Evolutionary conservation across 176 grass and related monocot species (phyloP).

Genomic region (Oryza nivara): DNA sequence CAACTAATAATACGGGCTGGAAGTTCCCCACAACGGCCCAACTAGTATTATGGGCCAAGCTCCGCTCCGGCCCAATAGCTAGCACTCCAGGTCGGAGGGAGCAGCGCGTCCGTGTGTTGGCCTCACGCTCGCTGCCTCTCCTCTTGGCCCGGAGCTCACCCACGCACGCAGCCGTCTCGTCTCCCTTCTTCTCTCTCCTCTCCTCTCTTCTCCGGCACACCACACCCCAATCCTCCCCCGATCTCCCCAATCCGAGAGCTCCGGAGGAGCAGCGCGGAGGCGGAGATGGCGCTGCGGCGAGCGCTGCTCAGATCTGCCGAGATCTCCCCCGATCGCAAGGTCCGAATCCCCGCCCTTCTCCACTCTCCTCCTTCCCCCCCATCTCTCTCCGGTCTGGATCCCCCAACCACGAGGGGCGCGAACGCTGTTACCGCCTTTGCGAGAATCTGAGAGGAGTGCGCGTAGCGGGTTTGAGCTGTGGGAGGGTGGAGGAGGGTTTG

Average conservation of each 20-base stretch:
- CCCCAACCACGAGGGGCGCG: background rate
- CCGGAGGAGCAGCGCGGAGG: slow-evolving; percentile 20
- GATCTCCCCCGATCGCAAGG: slow-evolving; percentile 58
- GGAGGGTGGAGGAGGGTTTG: background rate
- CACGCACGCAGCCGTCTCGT: slow-evolving; percentile 43
- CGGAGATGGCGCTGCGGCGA: slow-evolving; percentile 63
- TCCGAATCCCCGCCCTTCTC: background rate
- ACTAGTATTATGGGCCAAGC: too few species aligned
- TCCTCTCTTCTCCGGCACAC: background rate
- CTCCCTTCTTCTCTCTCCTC: background rate
- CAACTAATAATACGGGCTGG: too few species aligned
- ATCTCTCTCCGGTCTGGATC: slow-evolving; percentile 18
- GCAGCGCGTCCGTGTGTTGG: slow-evolving; percentile 12
- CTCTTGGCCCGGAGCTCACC: slow-evolving; percentile 42
- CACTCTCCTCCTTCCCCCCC: background rate
- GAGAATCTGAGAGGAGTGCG: background rate
- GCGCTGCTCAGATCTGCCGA: slow-evolving; percentile 56
- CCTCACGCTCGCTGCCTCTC: slow-evolving; percentile 1
- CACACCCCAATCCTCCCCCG: background rate
- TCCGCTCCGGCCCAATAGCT: background rate
- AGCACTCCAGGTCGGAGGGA: too few species aligned
- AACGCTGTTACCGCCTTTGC: background rate
- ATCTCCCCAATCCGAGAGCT: slow-evolving; percentile 39
- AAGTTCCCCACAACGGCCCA: too few species aligned
- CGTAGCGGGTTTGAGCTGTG: background rate